Evolutionary conservation across 495 filamentous ascomycete species (phyloP), one percentile per base, ranked within the genome.

Genomic region (Penicillium turbatum): DNA sequence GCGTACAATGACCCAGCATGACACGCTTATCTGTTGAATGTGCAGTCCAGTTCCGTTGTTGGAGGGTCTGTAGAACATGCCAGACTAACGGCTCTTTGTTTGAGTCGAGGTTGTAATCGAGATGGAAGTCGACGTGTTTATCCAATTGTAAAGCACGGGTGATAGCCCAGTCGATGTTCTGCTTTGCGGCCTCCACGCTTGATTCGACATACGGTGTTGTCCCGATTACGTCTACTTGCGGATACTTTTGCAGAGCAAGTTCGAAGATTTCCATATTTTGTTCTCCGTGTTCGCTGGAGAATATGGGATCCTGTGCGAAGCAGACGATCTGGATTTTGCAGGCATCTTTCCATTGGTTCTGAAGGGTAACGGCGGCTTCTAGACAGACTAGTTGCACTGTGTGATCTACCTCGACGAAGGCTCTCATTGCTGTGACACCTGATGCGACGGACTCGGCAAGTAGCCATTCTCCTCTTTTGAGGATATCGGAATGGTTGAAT

Each of bases 381-480:
- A 89, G 65, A 55, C 84, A 86, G 42, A 77, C 77, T 50, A 71
- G 65, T 7, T 72, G 65, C 3, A 89, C 86, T 12, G 77, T 75
- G 30, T 74, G 72, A 67, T 90, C 88, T 1, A 90, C 76, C 67
- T 90, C 88, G 13, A 88, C 86, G 57, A 89, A 90, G 11, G 84
- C 83, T 37, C 87, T 72, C 78, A 89, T 85, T 37, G 78, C 78
- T 0, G 86, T 88, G 8, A 90, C 88, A 0, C 87, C 88, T 16
- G 79, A 72, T 12, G 72, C 65, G 39, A 85, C 77, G 54, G 85
- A 88, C 55, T 88, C 85, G 39, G 82, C 79, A 13, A 90, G 75
- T 5, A 90, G 73, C 75, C 82, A 81, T 43, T 76, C 70, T 3
- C 86, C 87, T 60, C 87, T 73, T 45, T 74, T 64, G 10, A 84